Evolutionary conservation across 2,329 filamentous ascomycete species (phyloP).

Genomic region (Pyrenophora graminea): DNA sequence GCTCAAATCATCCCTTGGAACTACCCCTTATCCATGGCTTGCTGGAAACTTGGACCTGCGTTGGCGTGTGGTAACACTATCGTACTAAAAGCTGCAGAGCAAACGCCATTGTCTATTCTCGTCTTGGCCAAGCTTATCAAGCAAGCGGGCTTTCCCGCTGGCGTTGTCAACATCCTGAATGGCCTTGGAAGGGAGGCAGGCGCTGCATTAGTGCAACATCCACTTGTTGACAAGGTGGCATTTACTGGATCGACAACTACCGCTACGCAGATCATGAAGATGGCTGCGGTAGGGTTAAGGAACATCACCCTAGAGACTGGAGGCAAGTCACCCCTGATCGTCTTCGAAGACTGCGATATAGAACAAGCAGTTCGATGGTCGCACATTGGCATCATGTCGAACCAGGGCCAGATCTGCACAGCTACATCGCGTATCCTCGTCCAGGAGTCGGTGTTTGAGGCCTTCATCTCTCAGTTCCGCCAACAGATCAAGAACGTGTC

Average conservation of each 20-base stretch:
- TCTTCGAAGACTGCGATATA: constrained; percentile 60
- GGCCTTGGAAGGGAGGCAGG: constrained; percentile 65
- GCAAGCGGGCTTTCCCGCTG: constrained; percentile 61
- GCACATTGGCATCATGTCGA: constrained; percentile 60
- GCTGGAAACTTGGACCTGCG: constrained; percentile 60
- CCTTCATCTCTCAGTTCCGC: constrained; percentile 55
- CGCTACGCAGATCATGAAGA: constrained; percentile 72
- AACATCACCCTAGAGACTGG: constrained; percentile 63
- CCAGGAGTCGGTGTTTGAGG: constrained; percentile 60
- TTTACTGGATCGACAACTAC: constrained; percentile 76
- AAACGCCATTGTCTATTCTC: constrained; percentile 54
- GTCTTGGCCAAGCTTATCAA: constrained; percentile 57
- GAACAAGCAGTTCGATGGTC: constrained; percentile 67
- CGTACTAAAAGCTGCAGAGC: constrained; percentile 60
- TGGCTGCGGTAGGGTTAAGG: constrained; percentile 63
- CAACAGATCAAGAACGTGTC: constrained; percentile 8
- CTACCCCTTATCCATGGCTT: constrained; percentile 47
- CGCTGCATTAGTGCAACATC: constrained; percentile 65
- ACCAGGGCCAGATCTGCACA: constrained; percentile 61
- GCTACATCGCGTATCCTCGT: constrained; percentile 60
- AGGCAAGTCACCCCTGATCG: constrained; percentile 59
- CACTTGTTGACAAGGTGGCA: constrained; percentile 71
- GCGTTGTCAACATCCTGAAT: constrained; percentile 50
- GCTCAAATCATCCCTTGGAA: constrained; percentile 49
- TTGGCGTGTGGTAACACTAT: constrained; percentile 60